Evolutionary conservation across 768 basidiomycete species (phyloP), one percentile per base, ranked within the genome.

Genomic region (Hebeloma cylindrosporum): DNA sequence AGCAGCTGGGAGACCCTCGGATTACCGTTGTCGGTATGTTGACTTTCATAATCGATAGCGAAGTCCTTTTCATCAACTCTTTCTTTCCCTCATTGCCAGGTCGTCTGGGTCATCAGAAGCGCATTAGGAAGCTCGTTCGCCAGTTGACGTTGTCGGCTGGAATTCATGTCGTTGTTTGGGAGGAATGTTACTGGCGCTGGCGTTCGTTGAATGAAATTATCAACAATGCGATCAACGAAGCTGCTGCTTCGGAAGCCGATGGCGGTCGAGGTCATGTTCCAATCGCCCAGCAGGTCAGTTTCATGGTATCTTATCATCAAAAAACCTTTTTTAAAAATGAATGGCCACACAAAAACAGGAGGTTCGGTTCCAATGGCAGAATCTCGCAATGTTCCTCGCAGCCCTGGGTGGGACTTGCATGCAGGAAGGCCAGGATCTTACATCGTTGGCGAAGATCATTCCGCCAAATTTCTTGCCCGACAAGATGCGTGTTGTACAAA

Each of bases 131-230:
- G 61, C 67, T 88, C 18, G 61, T 91, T 39, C 78, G 86, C 5
- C 59, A 79, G 41, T 72, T 89, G 34, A 74, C 80, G 1, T 78
- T 76, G 21, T 80, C 85, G 10, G 77, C 78, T 22, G 77, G 81
- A 1, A 75, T 80, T n/a, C 80, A 88, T 40, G 69, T 86, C 16
- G 86, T 85, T 0, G 83, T 88, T 2, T 93, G 90, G 90, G 74
- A 84, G 51, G 90, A 93, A 57, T 84, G 80, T 48, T 91, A 84
- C 60, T 83, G 77, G 69, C 72, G 88, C 36, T 92, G 88, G 88
- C 71, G 73, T 20, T 65, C 70, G 4, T 63, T 91, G 32, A 78
- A 78, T 10, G 85, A 87, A 57, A 67, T 74, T 37, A 67, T 85
- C 33, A 72, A 75, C 50, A 75, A 70, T 11, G 50, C 55, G 5